phyloP scores from a whole-genome alignment of 768 basidiomycete species.

The Termitomyces sp. region DNA sequence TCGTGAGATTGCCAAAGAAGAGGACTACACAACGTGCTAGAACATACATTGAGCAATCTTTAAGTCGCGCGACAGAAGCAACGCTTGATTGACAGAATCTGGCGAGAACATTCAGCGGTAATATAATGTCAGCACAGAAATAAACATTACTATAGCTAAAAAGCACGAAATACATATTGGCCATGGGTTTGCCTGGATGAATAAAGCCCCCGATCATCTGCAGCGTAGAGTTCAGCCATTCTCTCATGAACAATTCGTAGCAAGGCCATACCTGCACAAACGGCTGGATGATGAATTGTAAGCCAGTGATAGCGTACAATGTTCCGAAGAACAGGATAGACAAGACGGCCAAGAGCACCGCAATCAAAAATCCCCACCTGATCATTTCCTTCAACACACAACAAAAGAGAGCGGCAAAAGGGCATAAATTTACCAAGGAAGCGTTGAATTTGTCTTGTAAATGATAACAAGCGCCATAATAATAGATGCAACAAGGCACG shows the following conservation, averaged over 20 bases:
- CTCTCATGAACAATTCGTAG: too few species aligned
- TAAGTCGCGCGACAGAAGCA: conserved; percentile 38
- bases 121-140: neutral
- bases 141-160: conserved; percentile 37
- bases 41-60: conserved; percentile 38
- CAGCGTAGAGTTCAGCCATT: conserved; percentile 22
- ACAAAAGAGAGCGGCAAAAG: neutral
- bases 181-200: conserved; percentile 56
- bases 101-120: neutral
- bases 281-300: conserved; percentile 38
- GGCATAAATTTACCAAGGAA: conserved; percentile 32
- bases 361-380: conserved; percentile 44
- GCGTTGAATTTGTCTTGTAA: conserved; percentile 39
- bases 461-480: conserved; percentile 36
- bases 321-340: conserved; percentile 42
- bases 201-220: conserved; percentile 58
- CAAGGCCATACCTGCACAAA: conserved; percentile 39
- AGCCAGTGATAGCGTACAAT: conserved; percentile 39
- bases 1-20: neutral
- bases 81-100: conserved; percentile 42
- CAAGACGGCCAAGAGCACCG: conserved; percentile 36
- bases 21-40: neutral
- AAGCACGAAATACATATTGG: conserved; percentile 61
- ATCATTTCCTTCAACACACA: neutral
- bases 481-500: conserved; percentile 35